Conservation (phyloP, 345 rosid species). For the Hibiscus tridactylites region DNA sequence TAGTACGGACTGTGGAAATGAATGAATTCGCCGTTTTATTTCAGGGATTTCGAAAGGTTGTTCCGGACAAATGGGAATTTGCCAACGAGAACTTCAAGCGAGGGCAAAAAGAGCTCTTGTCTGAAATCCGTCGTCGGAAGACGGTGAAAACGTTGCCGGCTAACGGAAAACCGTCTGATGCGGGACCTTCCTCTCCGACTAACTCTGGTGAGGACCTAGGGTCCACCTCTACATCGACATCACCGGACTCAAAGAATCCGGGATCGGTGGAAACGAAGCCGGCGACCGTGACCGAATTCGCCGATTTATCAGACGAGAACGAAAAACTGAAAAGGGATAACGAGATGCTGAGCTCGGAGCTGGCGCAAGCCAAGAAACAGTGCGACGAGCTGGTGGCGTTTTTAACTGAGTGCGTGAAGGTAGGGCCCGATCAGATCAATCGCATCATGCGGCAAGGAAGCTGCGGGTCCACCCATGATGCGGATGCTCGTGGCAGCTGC, state of each 20-base stretch:
- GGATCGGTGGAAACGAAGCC: conserved; percentile 47
- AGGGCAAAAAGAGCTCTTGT: conserved; percentile 42
- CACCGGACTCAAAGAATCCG: conserved; percentile 71
- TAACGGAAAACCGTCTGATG: conserved; percentile 23
- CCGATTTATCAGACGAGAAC: conserved; percentile 70
- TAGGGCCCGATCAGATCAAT: conserved; percentile 63
- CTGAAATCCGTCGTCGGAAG: conserved; percentile 57
- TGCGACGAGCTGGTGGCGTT: conserved; percentile 65
- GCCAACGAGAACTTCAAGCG: conserved; percentile 60
- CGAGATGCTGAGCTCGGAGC: conserved; percentile 57
- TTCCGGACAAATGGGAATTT: conserved; percentile 85
- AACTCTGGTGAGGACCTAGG: conserved; percentile 73
- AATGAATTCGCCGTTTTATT: background rate
- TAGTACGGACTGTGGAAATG: background rate
- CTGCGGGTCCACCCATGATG: conserved; percentile 16
- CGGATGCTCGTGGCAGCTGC: conserved; percentile 7
- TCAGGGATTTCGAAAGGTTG: conserved; percentile 70
- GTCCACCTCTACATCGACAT: conserved; percentile 61
- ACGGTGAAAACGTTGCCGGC: conserved; percentile 22
- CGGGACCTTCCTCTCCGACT: conserved; percentile 30
- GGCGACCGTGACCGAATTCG: conserved; percentile 24
- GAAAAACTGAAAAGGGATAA: conserved; percentile 74
- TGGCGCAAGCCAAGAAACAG: conserved; percentile 69
- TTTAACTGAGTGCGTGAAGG: conserved; percentile 51
- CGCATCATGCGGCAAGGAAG: conserved; percentile 48